Conservation (phyloP, 768 basidiomycete genomes). For the Suillus hirtellus region DNA sequence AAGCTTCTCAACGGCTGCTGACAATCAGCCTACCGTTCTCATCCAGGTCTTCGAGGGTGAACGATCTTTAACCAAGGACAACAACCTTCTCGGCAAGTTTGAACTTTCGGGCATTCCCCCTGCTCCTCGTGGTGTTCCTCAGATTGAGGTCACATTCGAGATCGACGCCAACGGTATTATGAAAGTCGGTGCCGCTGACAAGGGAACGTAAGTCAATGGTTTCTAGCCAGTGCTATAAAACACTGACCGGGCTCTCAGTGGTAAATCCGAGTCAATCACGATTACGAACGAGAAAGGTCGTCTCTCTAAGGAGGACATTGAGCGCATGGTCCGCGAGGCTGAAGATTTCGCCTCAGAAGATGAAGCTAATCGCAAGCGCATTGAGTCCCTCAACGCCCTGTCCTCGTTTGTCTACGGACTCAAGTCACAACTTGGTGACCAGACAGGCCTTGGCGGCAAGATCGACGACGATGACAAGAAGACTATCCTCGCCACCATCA, state of each 20-base stretch:
- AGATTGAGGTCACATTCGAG: conserved; percentile 96
- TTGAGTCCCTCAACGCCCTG: conserved; percentile 81
- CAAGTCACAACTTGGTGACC: conserved; percentile 83
- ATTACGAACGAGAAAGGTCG: conserved; percentile 97
- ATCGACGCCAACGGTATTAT: conserved; percentile 95
- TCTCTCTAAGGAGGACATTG: conserved; percentile 86
- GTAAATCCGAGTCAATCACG: conserved; percentile 86
- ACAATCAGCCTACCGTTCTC: conserved; percentile 92
- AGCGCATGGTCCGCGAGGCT: conserved; percentile 93
- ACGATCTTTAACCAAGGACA: conserved; percentile 96
- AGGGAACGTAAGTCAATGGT: conserved; percentile 72
- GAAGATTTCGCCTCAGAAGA: conserved; percentile 88
- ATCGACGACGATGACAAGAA: conserved; percentile 80
- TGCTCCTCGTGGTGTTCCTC: conserved; percentile 94
- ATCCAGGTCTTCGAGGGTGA: conserved; percentile 99
- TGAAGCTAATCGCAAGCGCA: conserved; percentile 75
- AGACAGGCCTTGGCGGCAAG: conserved; percentile 91
- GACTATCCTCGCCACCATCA: conserved; percentile 75
- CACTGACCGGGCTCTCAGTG: conserved; percentile 40
- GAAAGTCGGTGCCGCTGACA: conserved; percentile 90
- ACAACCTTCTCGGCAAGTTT: conserved; percentile 97
- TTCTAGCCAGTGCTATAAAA: neutral
- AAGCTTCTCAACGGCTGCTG: conserved; percentile 79
- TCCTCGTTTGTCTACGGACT: conserved; percentile 84
- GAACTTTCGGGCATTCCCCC: conserved; percentile 92